These are phyloP conservation scores for Corylus americana DNA, from an alignment of 306 rosid genomes.

Conservation along the genomic window DNA sequence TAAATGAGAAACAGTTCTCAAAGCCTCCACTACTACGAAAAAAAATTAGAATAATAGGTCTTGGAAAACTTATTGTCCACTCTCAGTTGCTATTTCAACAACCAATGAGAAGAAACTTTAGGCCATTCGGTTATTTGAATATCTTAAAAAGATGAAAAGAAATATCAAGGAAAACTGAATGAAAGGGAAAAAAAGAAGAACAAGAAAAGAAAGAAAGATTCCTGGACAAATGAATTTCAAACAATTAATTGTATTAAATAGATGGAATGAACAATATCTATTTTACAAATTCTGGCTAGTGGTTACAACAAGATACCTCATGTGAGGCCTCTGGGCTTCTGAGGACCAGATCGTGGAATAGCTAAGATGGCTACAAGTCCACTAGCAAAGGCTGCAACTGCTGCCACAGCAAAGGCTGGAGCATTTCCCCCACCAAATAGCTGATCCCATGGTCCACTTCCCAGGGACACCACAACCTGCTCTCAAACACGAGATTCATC, in stretches of 20 bases:
- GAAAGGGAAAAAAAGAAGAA: not conserved
- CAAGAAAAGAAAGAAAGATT: not conserved
- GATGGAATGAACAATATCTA: conserved; percentile 26
- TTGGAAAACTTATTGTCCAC: not conserved
- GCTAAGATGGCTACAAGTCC: conserved; percentile 81
- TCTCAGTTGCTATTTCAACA: not conserved
- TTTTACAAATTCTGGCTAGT: conserved; percentile 42
- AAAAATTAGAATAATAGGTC: not conserved
- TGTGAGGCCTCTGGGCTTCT: conserved; percentile 55
- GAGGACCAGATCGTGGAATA: conserved; percentile 71
- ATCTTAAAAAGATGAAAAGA: conserved; percentile 16
- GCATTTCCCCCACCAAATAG: conserved; percentile 97
- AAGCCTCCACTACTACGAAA: conserved; percentile 20
- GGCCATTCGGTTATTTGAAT: conserved; percentile 26
- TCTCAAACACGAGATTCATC: conserved; percentile 35
- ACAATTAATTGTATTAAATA: conserved; percentile 20
- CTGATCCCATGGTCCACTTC: conserved; percentile 99
- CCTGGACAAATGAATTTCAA: conserved; percentile 30
- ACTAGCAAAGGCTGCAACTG: conserved; percentile 79
- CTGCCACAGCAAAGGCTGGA: conserved; percentile 91
- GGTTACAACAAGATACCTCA: conserved; percentile 64
- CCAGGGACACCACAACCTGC: conserved; percentile 86
- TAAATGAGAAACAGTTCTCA: conserved; percentile 16
- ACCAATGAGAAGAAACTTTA: not conserved
- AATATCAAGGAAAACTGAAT: not conserved